Base-by-base conservation (phyloP, 2,329 filamentous ascomycete species). In the Huntiella abstrusa region DNA sequence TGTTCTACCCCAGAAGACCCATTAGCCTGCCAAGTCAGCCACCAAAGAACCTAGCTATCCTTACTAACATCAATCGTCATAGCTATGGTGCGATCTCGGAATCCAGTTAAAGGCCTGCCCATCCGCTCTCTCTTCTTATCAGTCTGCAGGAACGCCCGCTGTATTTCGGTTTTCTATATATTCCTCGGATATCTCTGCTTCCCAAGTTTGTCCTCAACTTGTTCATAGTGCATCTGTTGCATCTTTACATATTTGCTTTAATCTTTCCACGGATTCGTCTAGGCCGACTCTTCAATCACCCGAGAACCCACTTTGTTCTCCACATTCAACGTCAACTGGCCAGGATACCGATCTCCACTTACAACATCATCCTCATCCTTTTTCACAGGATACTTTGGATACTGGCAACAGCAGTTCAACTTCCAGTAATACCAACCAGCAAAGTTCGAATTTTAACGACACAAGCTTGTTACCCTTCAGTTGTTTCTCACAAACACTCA, bases 11-110 rank as follows among this genome's bases (percentile, higher is more conserved):
- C 22, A 28, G 22, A 28, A 28, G 22, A 28, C 22, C 22, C 22
- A 28, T 28, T 28, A 28, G 22, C 22, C 22, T 28, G 22, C 22
- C 22, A 28, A 28, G 22, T 28, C 22, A 28, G 22, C 22, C 33
- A 43, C 32, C 33, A 43, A 33, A 33, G 41, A 32, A 33, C 41
- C 34, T 43, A 4, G 41, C 19, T 43, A 43, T 43, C 41, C 12
- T 44, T 11, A 33, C 46, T 48, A 43, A 48, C 46, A 44, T 44
- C 41, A 47, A 32, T 38, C 41, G 22, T 48, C 41, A 44, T 40
- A 49, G 48, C 6, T 49, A 43, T 49, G 48, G 48, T 40, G 48
- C 36, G 42, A 44, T 44, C 40, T 49, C 33, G 48, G 48, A 22
- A 40, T 49, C 4, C 42, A 44, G 22, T 35, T 49, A 46, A 49